Evolutionary conservation across 1,284 basidiomycete genomes (phyloP), one percentile per base, ranked within the genome.

Genomic region (Trametes pubescens): DNA sequence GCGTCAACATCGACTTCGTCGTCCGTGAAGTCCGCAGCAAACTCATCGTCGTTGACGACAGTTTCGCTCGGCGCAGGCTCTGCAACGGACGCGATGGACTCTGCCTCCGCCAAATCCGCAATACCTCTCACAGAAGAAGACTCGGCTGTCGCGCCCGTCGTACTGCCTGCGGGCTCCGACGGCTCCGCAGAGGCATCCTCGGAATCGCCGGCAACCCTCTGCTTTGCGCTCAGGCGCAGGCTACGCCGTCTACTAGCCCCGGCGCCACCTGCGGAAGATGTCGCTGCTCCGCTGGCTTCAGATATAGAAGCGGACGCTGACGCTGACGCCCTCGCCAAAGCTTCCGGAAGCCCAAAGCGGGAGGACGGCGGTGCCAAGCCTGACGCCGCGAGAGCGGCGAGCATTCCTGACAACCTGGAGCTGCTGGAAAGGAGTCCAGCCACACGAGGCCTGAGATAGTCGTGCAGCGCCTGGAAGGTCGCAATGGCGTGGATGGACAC

Each of bases 401-500:
- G 86, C 88, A 98, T 95, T 43, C 91, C 91, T 4, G 94, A 93
- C 14, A 98, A 77, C 14, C 94, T 85, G 16, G 91, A 89, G 32
- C 86, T 83, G 62, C 84, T 81, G 8, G 84, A 84, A 52, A 89
- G 77, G 6, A 92, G 77, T 8, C 94, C 93, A n/a, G 94, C 84
- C 24, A 98, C 90, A 9, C 95, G 85, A 18, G 96, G 96, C 0
- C 95, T 90, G 13, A 98, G 85, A 75, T 98, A 98, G 76, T 97
- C 95, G 72, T 97, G 94, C 35, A 98, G 84, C 0, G 95, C 94
- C 76, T 96, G 94, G 83, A 98, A 95, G 0, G 95, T 97, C 0
- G 96, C 96, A 64, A 98, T 97, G 3, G 95, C 96, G 74, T 98
- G 96, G 65, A 98, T 97, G 4, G 95, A 98, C 38, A 98, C 93